Conservation (phyloP, 2,329 filamentous ascomycete species). For the Thielaviopsis populi region DNA sequence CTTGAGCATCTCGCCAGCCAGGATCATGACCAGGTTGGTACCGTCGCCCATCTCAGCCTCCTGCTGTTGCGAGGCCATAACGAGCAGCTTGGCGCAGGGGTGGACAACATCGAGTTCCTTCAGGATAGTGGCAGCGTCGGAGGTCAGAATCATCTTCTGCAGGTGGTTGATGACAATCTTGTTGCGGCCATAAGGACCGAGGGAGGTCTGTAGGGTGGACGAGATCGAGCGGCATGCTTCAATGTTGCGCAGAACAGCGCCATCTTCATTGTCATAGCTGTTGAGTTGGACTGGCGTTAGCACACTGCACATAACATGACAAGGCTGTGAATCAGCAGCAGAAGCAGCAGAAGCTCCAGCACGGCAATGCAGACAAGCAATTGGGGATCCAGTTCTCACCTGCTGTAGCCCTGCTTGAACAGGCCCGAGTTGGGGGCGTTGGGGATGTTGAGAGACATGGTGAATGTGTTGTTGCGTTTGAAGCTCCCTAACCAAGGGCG, state of each 20-base stretch:
- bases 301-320: background rate
- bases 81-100: conserved; percentile 89
- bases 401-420: conserved; percentile 94
- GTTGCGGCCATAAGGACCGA: conserved; percentile 95
- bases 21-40: conserved; percentile 90
- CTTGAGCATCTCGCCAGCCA: conserved; percentile 87
- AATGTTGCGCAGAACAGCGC: conserved; percentile 94
- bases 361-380: background rate
- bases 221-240: conserved; percentile 95
- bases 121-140: conserved; percentile 91
- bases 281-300: conserved; percentile 20
- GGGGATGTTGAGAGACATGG: conserved; percentile 93
- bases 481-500: conserved; percentile 7
- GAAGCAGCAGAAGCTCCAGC: conserved; percentile 10
- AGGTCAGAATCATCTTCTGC: conserved; percentile 98
- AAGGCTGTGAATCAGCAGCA: conserved; percentile 9
- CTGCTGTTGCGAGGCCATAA: conserved; percentile 98
- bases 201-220: conserved; percentile 88
- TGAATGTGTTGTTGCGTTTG: conserved; percentile 5
- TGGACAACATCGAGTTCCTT: conserved; percentile 96
- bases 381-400: conserved; percentile 41
- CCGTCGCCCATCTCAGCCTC: conserved; percentile 98
- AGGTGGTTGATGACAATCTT: conserved; percentile 99
- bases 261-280: conserved; percentile 98
- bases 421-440: conserved; percentile 83